phyloP scores from a whole-genome alignment of 179 eudicot genomes.

The Vitellaria paradoxa region DNA sequence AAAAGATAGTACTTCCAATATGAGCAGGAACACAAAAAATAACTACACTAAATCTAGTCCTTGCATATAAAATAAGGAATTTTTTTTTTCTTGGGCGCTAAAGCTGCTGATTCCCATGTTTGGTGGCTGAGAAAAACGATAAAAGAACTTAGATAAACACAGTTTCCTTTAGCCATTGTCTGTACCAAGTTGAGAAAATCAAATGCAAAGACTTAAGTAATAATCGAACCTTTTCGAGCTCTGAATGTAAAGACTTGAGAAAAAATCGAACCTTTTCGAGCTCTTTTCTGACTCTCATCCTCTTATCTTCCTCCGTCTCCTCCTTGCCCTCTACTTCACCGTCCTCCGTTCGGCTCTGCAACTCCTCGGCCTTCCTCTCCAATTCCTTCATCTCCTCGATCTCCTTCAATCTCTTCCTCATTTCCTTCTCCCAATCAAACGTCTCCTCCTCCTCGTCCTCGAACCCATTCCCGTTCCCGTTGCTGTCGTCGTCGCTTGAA shows the following conservation, averaged over 20 bases:
- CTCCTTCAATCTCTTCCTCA: conserved; percentile 82
- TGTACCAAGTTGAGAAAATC: no score
- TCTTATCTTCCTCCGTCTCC: conserved; percentile 74
- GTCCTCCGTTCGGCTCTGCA: conserved; percentile 46
- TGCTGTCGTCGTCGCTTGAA: conserved; percentile 58
- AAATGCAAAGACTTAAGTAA: no score
- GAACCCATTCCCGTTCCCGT: conserved; percentile 43
- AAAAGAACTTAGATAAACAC: background rate
- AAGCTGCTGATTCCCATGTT: background rate
- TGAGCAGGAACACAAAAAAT: background rate
- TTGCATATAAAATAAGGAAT: no score
- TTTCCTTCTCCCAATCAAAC: conserved; percentile 69
- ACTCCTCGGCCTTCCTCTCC: conserved; percentile 80
- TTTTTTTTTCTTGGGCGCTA: no score
- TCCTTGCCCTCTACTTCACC: conserved; percentile 19
- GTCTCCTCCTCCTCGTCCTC: conserved; percentile 41
- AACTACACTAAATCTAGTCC: background rate
- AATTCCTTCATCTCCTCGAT: conserved; percentile 72
- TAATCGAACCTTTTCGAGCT: conserved; percentile 66
- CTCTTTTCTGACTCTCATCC: conserved; percentile 73
- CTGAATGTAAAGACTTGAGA: conserved; percentile 15
- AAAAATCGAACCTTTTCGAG: conserved; percentile 59
- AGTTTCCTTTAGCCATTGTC: no score
- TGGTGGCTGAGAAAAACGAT: background rate
- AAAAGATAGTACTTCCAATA: background rate